These are phyloP conservation scores for Kluyveromyces siamensis DNA, from an alignment of 805 yeast genomes.

Conservation along the genomic window DNA sequence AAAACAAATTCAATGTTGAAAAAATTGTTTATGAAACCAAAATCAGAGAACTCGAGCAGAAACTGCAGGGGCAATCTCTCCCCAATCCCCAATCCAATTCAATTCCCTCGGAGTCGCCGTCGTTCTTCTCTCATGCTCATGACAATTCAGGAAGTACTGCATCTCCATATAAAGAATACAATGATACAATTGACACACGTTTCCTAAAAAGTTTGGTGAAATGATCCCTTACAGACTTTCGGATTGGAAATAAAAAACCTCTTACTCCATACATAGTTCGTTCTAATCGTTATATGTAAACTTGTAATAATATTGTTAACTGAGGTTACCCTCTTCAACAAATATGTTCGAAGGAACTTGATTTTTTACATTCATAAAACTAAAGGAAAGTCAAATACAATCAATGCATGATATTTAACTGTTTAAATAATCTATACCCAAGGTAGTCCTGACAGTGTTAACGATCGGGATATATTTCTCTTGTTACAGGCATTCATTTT, in stretches of 20 bases:
- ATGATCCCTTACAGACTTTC: background rate
- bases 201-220: conserved; percentile 10
- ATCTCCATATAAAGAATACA: conserved; percentile 10
- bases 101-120: background rate
- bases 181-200: conserved; percentile 11
- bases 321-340: background rate
- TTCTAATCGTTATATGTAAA: background rate
- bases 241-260: too few species aligned
- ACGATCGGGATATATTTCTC: too few species aligned
- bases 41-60: conserved; percentile 23
- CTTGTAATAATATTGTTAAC: background rate
- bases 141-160: conserved; percentile 1
- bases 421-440: too few species aligned
- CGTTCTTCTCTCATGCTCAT: background rate
- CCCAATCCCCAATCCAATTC: background rate
- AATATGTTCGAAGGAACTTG: background rate
- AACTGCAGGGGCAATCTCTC: conserved; percentile 2
- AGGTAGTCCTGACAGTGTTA: too few species aligned
- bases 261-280: background rate
- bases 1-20: conserved; percentile 16
- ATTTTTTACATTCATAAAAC: background rate
- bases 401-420: too few species aligned
- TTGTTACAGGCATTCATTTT: too few species aligned
- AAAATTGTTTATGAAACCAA: conserved; percentile 16
- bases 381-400: too few species aligned